phyloP scores from a whole-genome alignment of 495 filamentous ascomycete genomes.

The Aspergillus campestris region DNA sequence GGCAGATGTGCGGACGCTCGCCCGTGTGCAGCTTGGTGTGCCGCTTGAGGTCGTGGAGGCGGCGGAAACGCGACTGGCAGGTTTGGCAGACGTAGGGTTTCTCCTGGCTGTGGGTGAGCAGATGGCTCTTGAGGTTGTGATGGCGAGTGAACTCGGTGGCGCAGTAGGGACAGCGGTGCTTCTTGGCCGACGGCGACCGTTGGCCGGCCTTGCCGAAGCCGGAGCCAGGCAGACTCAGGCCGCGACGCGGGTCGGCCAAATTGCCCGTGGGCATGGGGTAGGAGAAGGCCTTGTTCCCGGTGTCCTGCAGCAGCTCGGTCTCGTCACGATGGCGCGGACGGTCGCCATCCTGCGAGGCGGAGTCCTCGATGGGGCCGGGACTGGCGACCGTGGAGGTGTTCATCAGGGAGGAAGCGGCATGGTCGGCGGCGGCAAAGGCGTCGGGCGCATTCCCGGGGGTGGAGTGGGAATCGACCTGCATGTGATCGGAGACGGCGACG shows the following conservation, averaged over 20 bases:
- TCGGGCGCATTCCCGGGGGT: slow-evolving; percentile 19
- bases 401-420: slow-evolving; percentile 27
- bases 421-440: slow-evolving; percentile 25
- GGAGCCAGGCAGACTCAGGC: slow-evolving; percentile 69
- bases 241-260: slow-evolving; percentile 46
- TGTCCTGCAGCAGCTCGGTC: slow-evolving; percentile 33
- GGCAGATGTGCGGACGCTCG: slow-evolving; percentile 88
- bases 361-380: slow-evolving; percentile 39
- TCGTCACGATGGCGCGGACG: slow-evolving; percentile 28
- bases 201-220: slow-evolving; percentile 52
- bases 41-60: slow-evolving; percentile 91
- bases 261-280: slow-evolving; percentile 42
- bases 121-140: slow-evolving; percentile 98
- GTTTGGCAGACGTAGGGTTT: slow-evolving; percentile 90
- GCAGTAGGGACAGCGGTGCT: slow-evolving; percentile 95
- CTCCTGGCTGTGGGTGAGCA: slow-evolving; percentile 96
- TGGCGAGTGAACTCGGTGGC: slow-evolving; percentile 94
- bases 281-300: slow-evolving; percentile 43
- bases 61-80: slow-evolving; percentile 82
- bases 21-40: slow-evolving; percentile 96
- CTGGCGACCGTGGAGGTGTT: slow-evolving; percentile 39
- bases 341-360: slow-evolving; percentile 35
- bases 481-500: slow-evolving; percentile 32
- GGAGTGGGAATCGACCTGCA: slow-evolving; percentile 37
- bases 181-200: slow-evolving; percentile 70